phyloP scores from a whole-genome alignment of 2,329 filamentous ascomycete species.

The Apiospora phragmitis region DNA sequence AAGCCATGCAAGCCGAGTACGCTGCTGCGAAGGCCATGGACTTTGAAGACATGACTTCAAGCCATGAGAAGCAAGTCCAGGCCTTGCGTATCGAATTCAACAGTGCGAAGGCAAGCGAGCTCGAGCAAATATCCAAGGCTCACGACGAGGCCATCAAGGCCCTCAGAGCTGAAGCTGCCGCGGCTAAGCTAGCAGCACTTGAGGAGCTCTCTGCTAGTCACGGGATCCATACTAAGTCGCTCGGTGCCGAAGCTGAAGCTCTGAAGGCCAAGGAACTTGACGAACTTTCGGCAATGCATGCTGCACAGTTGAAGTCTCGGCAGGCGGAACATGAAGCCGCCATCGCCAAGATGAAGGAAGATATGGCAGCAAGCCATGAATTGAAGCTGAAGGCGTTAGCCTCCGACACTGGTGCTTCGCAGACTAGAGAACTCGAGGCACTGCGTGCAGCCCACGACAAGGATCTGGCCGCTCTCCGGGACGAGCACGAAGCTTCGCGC shows the following conservation, averaged over 20 bases:
- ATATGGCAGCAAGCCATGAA: constrained; percentile 22
- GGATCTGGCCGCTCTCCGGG: constrained; percentile 22
- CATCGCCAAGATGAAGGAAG: constrained; percentile 19
- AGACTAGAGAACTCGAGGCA: constrained; percentile 20
- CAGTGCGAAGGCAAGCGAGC: constrained; percentile 18
- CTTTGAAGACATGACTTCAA: constrained; percentile 10
- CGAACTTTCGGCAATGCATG: constrained; percentile 18
- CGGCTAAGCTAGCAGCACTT: constrained; percentile 19
- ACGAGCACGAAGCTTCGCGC: constrained; percentile 19
- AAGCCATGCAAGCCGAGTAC: constrained; percentile 11
- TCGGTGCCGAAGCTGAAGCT: constrained; percentile 20
- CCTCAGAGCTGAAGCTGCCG: constrained; percentile 13
- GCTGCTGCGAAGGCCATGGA: constrained; percentile 17
- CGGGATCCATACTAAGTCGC: constrained; percentile 15
- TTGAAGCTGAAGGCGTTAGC: constrained; percentile 21
- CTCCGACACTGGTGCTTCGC: constrained; percentile 19
- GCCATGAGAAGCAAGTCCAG: constrained; percentile 14
- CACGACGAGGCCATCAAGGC: constrained; percentile 16
- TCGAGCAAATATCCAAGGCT: constrained; percentile 18
- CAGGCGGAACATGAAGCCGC: constrained; percentile 13
- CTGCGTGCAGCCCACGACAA: constrained; percentile 20
- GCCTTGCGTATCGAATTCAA: constrained; percentile 17
- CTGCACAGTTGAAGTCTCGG: constrained; percentile 11
- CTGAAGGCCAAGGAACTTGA: constrained; percentile 18
- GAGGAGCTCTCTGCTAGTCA: constrained; percentile 23